These are phyloP conservation scores for Talaromyces sp. DNA, from an alignment of 2,329 filamentous ascomycete genomes.

Conservation along the genomic window DNA sequence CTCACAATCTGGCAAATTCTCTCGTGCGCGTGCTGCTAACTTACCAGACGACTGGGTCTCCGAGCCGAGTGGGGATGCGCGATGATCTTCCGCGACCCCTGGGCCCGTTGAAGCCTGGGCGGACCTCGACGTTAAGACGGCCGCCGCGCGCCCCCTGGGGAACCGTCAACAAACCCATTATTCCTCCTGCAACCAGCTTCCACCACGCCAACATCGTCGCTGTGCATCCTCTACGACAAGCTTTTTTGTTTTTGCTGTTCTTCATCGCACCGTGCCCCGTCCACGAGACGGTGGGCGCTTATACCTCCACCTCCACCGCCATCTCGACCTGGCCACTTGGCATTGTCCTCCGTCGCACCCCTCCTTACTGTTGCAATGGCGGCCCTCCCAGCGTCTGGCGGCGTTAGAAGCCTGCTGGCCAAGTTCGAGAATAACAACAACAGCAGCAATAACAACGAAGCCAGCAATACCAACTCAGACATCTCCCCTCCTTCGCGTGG, in stretches of 20 bases:
- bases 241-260: not conserved
- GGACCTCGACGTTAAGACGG: not conserved
- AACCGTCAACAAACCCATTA: not conserved
- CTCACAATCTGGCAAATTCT: not conserved
- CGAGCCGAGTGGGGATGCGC: not conserved
- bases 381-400: slow-evolving; percentile 39
- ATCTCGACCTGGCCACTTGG: not conserved
- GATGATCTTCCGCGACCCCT: not conserved
- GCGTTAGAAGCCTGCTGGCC: slow-evolving; percentile 68
- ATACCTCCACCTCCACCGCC: not conserved
- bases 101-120: not conserved
- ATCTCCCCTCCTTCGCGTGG: slow-evolving; percentile 63
- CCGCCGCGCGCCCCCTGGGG: not conserved
- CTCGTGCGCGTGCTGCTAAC: not conserved
- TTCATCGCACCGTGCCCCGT: slow-evolving; percentile 2
- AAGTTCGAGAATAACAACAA: slow-evolving; percentile 80
- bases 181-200: not conserved
- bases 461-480: slow-evolving; percentile 23
- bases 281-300: slow-evolving; percentile 9
- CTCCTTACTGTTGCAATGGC: slow-evolving; percentile 7
- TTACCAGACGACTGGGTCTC: not conserved
- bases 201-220: not conserved
- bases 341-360: not conserved
- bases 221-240: not conserved
- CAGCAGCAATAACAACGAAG: slow-evolving; percentile 52